Base-by-base conservation (phyloP, 352 stramenopile species). In the Phytophthora vignae region DNA sequence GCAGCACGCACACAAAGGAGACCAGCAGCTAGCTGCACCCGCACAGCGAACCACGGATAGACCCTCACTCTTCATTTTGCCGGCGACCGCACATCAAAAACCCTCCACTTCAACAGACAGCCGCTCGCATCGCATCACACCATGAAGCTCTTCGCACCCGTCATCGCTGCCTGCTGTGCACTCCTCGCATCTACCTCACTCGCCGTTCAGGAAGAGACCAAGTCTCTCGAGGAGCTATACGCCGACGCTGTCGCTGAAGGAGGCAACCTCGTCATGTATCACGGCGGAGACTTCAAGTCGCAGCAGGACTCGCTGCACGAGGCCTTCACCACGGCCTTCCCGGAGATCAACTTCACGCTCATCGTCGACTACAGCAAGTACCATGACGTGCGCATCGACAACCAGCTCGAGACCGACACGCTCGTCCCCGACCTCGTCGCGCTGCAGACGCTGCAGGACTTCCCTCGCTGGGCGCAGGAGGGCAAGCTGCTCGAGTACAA, bases 321-420 rank as follows among this genome's bases (percentile, higher is more conserved):
- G 4, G 69, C 70, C 31, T 83, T 81, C 69, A 42, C 19, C 2
- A 64, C 58, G 0, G 63, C 22, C 22, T 25, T 25, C 22, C 22
- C 22, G 22, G 22, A 25, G 22, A 25, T 25, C 22, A 25, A 25
- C 22, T 25, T 25, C 22, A 25, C 22, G 22, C 22, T 25, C 22
- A 25, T 87, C 63, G 71, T 85, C 15, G 83, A 87, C 71, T 85
- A 90, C 76, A 77, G 62, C 76, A 87, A 87, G 73, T 85, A 79
- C 64, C 76, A 88, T 63, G 58, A 87, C 58, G 87, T 81, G 40
- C 87, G 84, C 19, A 79, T 88, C 25, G 81, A 94, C 77, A 86
- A 93, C 62, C 72, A 87, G 46, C 69, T 90, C 50, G 80, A 86
- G 63, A 83, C 68, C 38, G 62, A 81, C 64, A 66, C 58, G 40